These are phyloP conservation scores for Lactarius evosmus DNA, from an alignment of 768 basidiomycete genomes.

Conservation along the genomic window DNA sequence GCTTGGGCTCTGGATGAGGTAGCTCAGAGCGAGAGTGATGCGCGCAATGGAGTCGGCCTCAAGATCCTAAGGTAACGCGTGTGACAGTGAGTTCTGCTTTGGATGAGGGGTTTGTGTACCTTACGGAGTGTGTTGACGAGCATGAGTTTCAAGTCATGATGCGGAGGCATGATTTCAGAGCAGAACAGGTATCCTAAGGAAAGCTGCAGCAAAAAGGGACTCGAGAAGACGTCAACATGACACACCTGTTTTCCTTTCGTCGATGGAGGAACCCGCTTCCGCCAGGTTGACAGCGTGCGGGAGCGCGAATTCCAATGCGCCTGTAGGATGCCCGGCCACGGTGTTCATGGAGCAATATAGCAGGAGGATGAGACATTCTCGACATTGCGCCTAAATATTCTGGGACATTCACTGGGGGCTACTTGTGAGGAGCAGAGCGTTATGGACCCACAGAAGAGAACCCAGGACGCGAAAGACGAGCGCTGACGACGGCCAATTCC, in stretches of 20 bases:
- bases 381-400: slow-evolving; percentile 54
- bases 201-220: background rate
- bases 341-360: slow-evolving; percentile 63
- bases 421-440: background rate
- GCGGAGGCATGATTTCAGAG: slow-evolving; percentile 60
- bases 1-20: slow-evolving; percentile 56
- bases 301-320: slow-evolving; percentile 67
- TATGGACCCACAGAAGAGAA: slow-evolving; percentile 52
- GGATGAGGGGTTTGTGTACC: slow-evolving; percentile 38
- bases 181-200: slow-evolving; percentile 74
- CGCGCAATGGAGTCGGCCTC: slow-evolving; percentile 53
- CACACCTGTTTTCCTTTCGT: slow-evolving; percentile 67
- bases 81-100: background rate
- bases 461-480: slow-evolving; percentile 47
- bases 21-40: slow-evolving; percentile 71
- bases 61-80: slow-evolving; percentile 55
- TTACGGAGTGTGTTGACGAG: slow-evolving; percentile 84
- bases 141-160: slow-evolving; percentile 76
- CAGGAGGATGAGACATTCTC: slow-evolving; percentile 63
- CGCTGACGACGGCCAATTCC: slow-evolving; percentile 58
- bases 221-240: background rate
- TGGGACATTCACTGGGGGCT: slow-evolving; percentile 2
- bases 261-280: slow-evolving; percentile 57
- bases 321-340: slow-evolving; percentile 40
- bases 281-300: slow-evolving; percentile 74